Conservation (phyloP, 2,329 filamentous ascomycete species). For the Botrytis aclada region DNA sequence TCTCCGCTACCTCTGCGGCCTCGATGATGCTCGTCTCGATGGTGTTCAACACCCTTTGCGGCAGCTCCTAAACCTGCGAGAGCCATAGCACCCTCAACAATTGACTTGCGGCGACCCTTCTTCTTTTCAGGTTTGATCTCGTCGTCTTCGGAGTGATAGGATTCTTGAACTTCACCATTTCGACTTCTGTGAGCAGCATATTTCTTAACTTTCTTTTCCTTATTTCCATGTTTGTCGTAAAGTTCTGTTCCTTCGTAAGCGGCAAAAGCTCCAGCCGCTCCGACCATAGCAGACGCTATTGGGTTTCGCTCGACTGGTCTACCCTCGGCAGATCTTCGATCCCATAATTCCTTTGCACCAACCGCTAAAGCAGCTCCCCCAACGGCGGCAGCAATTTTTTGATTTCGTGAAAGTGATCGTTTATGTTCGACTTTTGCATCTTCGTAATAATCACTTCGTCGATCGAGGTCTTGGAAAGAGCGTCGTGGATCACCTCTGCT, state of each 20-base stretch:
- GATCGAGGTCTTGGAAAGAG: slow-evolving; percentile 45
- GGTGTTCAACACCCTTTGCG: slow-evolving; percentile 42
- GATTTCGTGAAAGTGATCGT: slow-evolving; percentile 57
- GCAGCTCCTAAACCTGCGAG: slow-evolving; percentile 60
- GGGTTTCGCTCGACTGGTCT: slow-evolving; percentile 54
- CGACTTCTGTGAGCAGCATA: slow-evolving; percentile 53
- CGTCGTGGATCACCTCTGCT: slow-evolving; percentile 43
- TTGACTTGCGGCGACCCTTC: slow-evolving; percentile 61
- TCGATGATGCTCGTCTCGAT: slow-evolving; percentile 25
- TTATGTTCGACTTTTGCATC: slow-evolving; percentile 54
- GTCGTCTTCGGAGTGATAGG: slow-evolving; percentile 57
- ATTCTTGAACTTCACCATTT: slow-evolving; percentile 51
- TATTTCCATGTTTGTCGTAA: slow-evolving; percentile 53
- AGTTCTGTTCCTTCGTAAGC: slow-evolving; percentile 62
- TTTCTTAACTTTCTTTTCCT: slow-evolving; percentile 47
- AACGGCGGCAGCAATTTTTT: slow-evolving; percentile 65
- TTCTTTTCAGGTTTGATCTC: slow-evolving; percentile 43
- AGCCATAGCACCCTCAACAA: slow-evolving; percentile 60
- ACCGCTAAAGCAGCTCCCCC: slow-evolving; percentile 62
- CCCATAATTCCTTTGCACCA: slow-evolving; percentile 63
- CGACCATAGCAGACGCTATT: slow-evolving; percentile 58
- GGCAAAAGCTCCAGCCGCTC: slow-evolving; percentile 61
- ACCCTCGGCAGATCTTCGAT: slow-evolving; percentile 54
- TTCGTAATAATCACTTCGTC: slow-evolving; percentile 48
- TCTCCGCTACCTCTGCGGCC: slow-evolving; percentile 41